Percentiles rank a stretch among this genome's conserved stretches.
These are phyloP conservation scores for Thalassiosira delicatula DNA, from an alignment of 352 stramenopile species.

Conservation along the genomic window DNA sequence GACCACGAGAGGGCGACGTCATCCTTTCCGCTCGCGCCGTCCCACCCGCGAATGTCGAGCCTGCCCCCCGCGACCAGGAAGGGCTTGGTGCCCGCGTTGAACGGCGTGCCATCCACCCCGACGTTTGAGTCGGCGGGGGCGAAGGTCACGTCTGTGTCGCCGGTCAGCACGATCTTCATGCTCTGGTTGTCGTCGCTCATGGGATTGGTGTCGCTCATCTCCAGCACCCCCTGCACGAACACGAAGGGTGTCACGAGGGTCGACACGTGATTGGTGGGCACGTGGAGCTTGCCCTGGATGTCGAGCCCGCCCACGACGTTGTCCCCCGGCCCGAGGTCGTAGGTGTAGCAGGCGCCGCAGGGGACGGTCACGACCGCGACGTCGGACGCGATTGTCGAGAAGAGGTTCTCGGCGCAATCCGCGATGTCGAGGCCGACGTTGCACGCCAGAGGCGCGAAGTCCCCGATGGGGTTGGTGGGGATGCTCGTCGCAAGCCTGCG, in stretches of 20 bases:
- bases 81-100: constrained; percentile 53
- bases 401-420: neutral
- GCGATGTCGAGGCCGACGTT: neutral
- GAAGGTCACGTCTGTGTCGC: constrained; percentile 41
- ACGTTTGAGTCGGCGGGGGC: constrained; percentile 45
- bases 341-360: constrained; percentile 4
- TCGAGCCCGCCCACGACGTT: constrained; percentile 39
- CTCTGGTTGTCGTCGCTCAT: constrained; percentile 33
- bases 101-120: constrained; percentile 16
- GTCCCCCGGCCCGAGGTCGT: constrained; percentile 21
- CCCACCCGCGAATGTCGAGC: constrained; percentile 58
- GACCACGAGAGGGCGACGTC: constrained; percentile 32
- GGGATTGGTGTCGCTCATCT: constrained; percentile 58
- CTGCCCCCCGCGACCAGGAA: constrained; percentile 70
- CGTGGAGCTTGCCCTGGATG: constrained; percentile 64
- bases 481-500: neutral
- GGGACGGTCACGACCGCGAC: neutral
- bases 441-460: neutral
- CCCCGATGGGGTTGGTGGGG: neutral
- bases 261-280: constrained; percentile 57
- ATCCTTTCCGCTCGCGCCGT: neutral
- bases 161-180: constrained; percentile 64
- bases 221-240: constrained; percentile 67
- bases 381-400: neutral
- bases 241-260: constrained; percentile 61